Percentiles rank a stretch among this genome's conserved stretches.
phyloP scores from a whole-genome alignment of 352 stramenopile species.

The Salisapilia sapeloensis region DNA sequence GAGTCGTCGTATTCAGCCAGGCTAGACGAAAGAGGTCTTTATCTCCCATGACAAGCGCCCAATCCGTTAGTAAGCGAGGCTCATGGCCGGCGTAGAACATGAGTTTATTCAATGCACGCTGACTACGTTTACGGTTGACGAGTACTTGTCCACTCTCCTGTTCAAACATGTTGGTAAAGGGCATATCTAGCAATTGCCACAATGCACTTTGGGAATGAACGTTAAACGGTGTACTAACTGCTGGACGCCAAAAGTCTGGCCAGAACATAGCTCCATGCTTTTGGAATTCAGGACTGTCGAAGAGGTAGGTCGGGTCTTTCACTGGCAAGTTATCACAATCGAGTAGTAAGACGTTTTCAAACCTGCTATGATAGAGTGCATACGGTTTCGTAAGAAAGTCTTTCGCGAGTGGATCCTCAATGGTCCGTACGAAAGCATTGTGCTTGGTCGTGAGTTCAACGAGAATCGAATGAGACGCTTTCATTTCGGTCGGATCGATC shows the following conservation, averaged over 20 bases:
- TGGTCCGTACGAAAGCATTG: slow-evolving; percentile 33
- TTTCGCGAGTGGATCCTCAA: slow-evolving; percentile 35
- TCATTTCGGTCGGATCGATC: slow-evolving; percentile 37
- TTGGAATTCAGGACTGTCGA: slow-evolving; percentile 41
- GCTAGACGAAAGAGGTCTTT: slow-evolving; percentile 68
- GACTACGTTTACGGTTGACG: slow-evolving; percentile 25
- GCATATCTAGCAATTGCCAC: slow-evolving; percentile 63
- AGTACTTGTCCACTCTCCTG: slow-evolving; percentile 67
- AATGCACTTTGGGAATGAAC: slow-evolving; percentile 48
- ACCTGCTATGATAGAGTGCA: slow-evolving; percentile 52
- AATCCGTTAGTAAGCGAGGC: slow-evolving; percentile 37
- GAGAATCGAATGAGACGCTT: slow-evolving; percentile 29
- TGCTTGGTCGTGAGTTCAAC: slow-evolving; percentile 29
- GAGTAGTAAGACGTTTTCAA: slow-evolving; percentile 63
- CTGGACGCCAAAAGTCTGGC: slow-evolving; percentile 69
- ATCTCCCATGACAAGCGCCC: slow-evolving; percentile 49
- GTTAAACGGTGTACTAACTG: slow-evolving; percentile 45
- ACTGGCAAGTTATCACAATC: slow-evolving; percentile 72
- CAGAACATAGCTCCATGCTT: slow-evolving; percentile 59
- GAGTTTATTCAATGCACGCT: slow-evolving; percentile 35
- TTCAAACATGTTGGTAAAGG: slow-evolving; percentile 78
- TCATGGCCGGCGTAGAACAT: slow-evolving; percentile 63
- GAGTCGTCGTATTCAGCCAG: slow-evolving; percentile 54
- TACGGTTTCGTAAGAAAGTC: slow-evolving; percentile 72
- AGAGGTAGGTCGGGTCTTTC: slow-evolving; percentile 67